Evolutionary conservation across 441 rosid genomes (phyloP).

Genomic region (Erodium trifolium): DNA sequence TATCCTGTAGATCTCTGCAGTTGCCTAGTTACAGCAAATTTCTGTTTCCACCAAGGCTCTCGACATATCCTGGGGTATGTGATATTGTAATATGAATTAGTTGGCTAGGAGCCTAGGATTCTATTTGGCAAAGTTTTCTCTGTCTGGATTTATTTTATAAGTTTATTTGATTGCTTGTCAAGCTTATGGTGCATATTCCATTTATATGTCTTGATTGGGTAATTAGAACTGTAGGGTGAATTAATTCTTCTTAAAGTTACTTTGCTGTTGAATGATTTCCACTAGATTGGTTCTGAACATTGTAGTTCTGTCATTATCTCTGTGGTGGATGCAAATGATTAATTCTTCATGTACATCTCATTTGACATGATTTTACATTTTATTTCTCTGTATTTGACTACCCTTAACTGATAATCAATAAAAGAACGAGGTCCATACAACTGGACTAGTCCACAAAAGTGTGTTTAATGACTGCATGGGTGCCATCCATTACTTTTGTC

Average conservation of each 20-base stretch:
- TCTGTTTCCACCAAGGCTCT: conserved; percentile 24
- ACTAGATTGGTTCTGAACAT: background rate
- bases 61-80: conserved; percentile 32
- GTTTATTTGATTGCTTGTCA: background rate
- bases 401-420: background rate
- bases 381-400: background rate
- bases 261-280: background rate
- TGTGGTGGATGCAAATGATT: conserved; percentile 6
- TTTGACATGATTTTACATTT: conserved; percentile 4
- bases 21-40: conserved; percentile 21
- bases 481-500: background rate
- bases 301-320: background rate
- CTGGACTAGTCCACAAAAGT: background rate
- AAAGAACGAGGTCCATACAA: background rate
- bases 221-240: background rate
- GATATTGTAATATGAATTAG: conserved; percentile 4
- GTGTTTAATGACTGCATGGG: background rate
- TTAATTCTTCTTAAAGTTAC: background rate
- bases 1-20: conserved; percentile 18
- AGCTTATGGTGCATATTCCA: background rate
- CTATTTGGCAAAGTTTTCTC: background rate
- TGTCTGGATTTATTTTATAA: background rate
- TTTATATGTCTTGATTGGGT: background rate
- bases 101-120: conserved; percentile 2
- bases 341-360: background rate